Conservation (phyloP, 2,329 filamentous ascomycete genomes). For the Aureobasidium sp. region DNA sequence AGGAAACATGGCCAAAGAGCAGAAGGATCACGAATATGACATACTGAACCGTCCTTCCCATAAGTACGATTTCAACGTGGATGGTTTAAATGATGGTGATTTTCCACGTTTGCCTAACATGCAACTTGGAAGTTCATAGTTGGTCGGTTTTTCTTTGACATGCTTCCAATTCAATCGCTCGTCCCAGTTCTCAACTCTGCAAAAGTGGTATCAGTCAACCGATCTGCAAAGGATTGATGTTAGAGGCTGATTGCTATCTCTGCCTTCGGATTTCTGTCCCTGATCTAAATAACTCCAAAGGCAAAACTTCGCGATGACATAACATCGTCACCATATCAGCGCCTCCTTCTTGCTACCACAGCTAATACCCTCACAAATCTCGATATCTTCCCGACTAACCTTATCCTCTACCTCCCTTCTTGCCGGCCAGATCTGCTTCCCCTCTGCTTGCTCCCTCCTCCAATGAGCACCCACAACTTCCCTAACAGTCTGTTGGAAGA, state of each 20-base stretch:
- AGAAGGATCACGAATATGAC: neutral
- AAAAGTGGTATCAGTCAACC: too few species aligned
- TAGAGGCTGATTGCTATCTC: too few species aligned
- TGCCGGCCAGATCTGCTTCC: constrained; percentile 46
- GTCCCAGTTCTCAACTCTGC: neutral
- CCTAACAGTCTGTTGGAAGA: constrained; percentile 45
- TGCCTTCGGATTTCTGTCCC: too few species aligned
- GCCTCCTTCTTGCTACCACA: neutral
- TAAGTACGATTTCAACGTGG: neutral
- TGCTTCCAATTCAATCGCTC: neutral
- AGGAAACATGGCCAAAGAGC: neutral
- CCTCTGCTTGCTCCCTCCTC: constrained; percentile 35
- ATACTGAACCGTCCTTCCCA: neutral
- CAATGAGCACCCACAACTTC: constrained; percentile 40
- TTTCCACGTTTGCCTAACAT: neutral
- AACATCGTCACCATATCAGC: neutral
- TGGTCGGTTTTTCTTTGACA: neutral
- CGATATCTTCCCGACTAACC: neutral
- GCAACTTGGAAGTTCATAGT: constrained; percentile 3
- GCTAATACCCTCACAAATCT: neutral
- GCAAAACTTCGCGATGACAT: too few species aligned
- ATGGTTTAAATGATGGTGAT: neutral
- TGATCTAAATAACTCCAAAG: too few species aligned
- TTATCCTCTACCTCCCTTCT: constrained; percentile 18
- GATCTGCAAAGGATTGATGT: too few species aligned